Base-by-base conservation (phyloP, 495 filamentous ascomycete genomes). In the Trichoderma reesei region DNA sequence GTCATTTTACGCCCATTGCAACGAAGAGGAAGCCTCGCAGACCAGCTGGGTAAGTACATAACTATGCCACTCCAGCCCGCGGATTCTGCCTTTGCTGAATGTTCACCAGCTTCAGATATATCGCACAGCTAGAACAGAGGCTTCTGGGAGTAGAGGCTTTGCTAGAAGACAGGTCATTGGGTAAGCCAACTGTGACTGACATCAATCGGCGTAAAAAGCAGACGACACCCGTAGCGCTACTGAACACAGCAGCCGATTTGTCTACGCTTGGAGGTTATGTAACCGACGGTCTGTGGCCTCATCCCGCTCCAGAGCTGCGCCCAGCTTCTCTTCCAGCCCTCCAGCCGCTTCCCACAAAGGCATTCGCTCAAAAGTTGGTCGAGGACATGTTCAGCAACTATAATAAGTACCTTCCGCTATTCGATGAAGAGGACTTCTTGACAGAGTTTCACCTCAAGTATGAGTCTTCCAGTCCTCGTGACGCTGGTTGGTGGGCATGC, bases 31-130 rank as follows among this genome's bases (percentile, higher is more conserved):
- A 63, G 31, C 62, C 62, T 56, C 39, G 62, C 33, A 63, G 62
- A 63, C 62, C 62, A 56, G 62, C 62, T 63, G 44, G 62, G 62
- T 63, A n/a, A 34, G 62, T 36, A n/a, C n/a, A n/a, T n/a, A 39
- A 11, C 38, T 39, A 41, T 31, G 41, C 44, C 39, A 36, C 16
- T 51, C 14, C 3, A 36, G 3, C 4, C 14, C 36, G 10, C 34
- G 13, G 1, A 51, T 3, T 8, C n/a, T 51, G 1, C 7, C 41
- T 48, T 37, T 48, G 34, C 36, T 63, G 37, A 63, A 37, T 20
- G 26, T 46, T 54, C 10, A 34, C 2, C 36, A 63, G 62, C 62
- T 63, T 63, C 36, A 63, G 26, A 63, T 63, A 63, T 33, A 63
- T 63, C 44, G 48, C 41, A 51, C 41, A 46, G 39, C 62, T 63